Evolutionary conservation across 2,329 filamentous ascomycete species (phyloP), one percentile per base, ranked within the genome.

Genomic region (Coniella vitis): DNA sequence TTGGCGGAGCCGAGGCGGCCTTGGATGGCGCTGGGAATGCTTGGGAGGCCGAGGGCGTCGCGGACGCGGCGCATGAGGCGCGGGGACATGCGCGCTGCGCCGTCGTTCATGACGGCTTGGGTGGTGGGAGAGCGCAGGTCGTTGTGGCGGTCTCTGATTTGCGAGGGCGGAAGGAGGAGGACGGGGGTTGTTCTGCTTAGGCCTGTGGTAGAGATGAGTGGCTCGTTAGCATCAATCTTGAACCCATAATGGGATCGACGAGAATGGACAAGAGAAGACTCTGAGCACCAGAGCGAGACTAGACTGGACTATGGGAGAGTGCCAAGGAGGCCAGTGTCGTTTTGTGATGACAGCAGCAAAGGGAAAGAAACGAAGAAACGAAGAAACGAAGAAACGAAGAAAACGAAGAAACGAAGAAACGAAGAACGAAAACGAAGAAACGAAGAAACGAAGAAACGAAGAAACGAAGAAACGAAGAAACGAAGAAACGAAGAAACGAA

Each of bases 1-100:
- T 91, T 91, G 1, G 83, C 83, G 16, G 83, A 79, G 10, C 80
- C 84, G 31, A 90, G 76, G 0, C 87, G 76, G 1, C 71, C 86
- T 61, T 91, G 87, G 36, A 84, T 81, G 0, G 75, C 82, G 31
- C 77, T 77, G 0, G 85, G 84, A 0, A 78, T 61, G 16, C 76
- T 70, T 0, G 61, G 56, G 0, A 84, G 63, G 0, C 74, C 75
- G 9, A 86, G 68, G 0, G 53, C 54, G 1, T 71, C 60, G 22
- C 75, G 71, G 5, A 89, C 70, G 37, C 69, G 68, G 1, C 65
- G 61, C 0, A 79, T 81, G 2, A 87, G 72, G 1, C 69, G 74
- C 2, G 71, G 68, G 0, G 86, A 90, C 54, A 90, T 83, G 2
- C 66, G 66, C 0, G 73, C 79, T 37, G 86, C 84, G 0, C 87